Evolutionary conservation across 1,284 basidiomycete genomes (phyloP), one percentile per base, ranked within the genome.

Genomic region (Anthracocystis walkeri): DNA sequence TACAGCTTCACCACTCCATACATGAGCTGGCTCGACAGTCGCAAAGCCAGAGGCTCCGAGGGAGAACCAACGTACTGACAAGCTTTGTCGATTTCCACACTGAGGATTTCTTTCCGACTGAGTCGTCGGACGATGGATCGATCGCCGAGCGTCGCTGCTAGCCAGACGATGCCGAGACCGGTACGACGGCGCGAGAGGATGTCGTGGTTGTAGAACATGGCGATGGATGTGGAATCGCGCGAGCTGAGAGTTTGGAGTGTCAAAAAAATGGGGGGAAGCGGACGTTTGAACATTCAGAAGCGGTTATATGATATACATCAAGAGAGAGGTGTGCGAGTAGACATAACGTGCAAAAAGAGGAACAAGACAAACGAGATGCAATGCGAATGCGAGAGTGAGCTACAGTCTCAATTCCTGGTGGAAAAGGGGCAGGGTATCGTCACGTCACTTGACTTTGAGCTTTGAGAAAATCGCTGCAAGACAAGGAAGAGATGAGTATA

Each of bases 101-200:
- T 31, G 2, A 75, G 53, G 20, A 82, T 64, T 11, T 82, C 80
- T 11, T 58, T 41, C 16, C 74, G 69, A 14, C 44, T 65, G 6
- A 82, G 58, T 33, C 75, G 79, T 3, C 72, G 65, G 29, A 79
- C 45, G 18, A 59, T 56, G 25, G 46, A 65, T 1, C 65, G 59
- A 51, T 68, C 64, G 14, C 81, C 79, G 2, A 82, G 51, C 2
- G 81, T 82, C 0, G 79, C 80, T 0, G 80, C 81, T 0, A 82
- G 71, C 80, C 80, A 82, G n/a, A 81, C 71, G n/a, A 82, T 60
- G 31, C 76, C 78, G 1, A 82, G 68, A 1, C 81, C 78, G 3
- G 56, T 67, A 23, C 69, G 65, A 35, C 74, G 66, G 10, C 68
- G 67, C 1, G 64, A 58, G 25, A 82, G 76, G 38, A 81, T 74